Evolutionary conservation across 345 rosid species (phyloP).

Genomic region (Populus pruinosa): DNA sequence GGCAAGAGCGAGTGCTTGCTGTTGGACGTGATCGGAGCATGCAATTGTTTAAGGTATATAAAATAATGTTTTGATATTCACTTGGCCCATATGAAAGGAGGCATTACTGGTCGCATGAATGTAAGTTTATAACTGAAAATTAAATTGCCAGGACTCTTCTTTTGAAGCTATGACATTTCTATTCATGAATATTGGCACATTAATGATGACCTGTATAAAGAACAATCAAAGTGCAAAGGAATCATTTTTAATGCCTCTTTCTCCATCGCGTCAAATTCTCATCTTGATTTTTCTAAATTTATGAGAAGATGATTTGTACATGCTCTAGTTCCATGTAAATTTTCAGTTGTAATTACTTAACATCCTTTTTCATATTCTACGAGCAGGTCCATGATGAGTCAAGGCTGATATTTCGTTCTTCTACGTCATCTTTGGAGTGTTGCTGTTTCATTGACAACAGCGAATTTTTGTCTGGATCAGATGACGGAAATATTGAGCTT

Average conservation of each 20-base stretch:
- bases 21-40: constrained; percentile 88
- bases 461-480: constrained; percentile 91
- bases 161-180: neutral
- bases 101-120: neutral
- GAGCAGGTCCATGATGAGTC: constrained; percentile 74
- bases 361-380: constrained; percentile 17
- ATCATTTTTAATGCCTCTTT: too few relatives aligned
- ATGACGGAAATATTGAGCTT: constrained; percentile 83
- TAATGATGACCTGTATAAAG: too few relatives aligned
- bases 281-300: neutral
- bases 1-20: constrained; percentile 74
- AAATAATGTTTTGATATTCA: neutral
- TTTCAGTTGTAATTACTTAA: constrained; percentile 4
- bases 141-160: neutral
- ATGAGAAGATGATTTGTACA: neutral
- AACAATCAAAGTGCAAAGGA: too few relatives aligned
- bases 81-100: neutral
- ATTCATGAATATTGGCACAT: neutral
- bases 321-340: neutral
- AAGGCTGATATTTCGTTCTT: constrained; percentile 72
- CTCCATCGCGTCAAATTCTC: neutral
- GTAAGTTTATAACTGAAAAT: neutral
- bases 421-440: constrained; percentile 81
- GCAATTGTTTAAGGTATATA: constrained; percentile 57
- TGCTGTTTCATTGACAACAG: constrained; percentile 77